Percentiles rank a stretch among this genome's conserved stretches.
These are phyloP conservation scores for Strigomonas oncopelti DNA, from an alignment of 208 protist genomes.

Conservation along the genomic window DNA sequence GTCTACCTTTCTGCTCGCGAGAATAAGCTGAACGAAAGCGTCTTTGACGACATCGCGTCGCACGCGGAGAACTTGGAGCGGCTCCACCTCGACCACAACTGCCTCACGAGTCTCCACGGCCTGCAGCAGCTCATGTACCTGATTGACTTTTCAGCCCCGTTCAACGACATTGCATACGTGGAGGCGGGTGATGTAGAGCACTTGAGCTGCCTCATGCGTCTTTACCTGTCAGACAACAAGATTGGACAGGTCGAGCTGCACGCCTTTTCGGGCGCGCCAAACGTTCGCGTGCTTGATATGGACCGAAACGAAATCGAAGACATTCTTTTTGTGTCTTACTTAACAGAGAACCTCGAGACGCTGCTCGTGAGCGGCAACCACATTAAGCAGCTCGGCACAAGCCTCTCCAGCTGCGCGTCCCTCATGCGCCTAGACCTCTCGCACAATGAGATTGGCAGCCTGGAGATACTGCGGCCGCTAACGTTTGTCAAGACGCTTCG, in stretches of 20 bases:
- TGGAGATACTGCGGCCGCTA: conserved; percentile 27
- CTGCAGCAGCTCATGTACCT: conserved; percentile 56
- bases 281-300: conserved; percentile 53
- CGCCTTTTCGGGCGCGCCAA: conserved; percentile 39
- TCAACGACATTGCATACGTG: conserved; percentile 52
- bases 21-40: conserved; percentile 52
- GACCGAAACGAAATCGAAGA: conserved; percentile 49
- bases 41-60: conserved; percentile 39
- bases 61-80: conserved; percentile 46
- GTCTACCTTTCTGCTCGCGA: conserved; percentile 62
- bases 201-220: conserved; percentile 36
- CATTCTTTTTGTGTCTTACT: conserved; percentile 40
- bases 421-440: conserved; percentile 37
- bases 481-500: conserved; percentile 29
- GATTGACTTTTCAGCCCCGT: conserved; percentile 38
- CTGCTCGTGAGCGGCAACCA: conserved; percentile 58
- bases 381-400: conserved; percentile 26
- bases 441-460: conserved; percentile 35
- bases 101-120: conserved; percentile 44
- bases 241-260: conserved; percentile 39
- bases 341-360: conserved; percentile 46
- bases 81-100: conserved; percentile 60
- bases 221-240: conserved; percentile 41
- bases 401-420: conserved; percentile 28
- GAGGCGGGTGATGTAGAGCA: conserved; percentile 20